These are phyloP conservation scores for Yamadazyma philogaea DNA, from an alignment of 805 yeast species.

Conservation along the genomic window DNA sequence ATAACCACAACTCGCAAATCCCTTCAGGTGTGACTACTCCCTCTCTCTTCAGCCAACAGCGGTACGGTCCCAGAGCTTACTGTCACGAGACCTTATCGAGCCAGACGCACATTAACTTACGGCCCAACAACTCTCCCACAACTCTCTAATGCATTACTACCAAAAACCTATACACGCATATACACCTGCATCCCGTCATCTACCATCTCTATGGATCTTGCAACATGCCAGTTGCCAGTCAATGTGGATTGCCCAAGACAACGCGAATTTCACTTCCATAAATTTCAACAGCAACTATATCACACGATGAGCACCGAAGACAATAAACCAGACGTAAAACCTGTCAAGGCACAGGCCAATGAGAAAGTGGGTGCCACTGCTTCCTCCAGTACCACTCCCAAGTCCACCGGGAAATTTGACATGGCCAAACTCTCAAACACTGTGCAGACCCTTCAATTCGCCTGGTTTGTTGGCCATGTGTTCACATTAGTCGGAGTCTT, in stretches of 20 bases:
- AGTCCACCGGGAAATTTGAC: conserved; percentile 5
- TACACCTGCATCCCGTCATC: not conserved
- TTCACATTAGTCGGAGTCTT: conserved; percentile 30
- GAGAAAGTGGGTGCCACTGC: not conserved
- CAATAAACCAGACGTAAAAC: not conserved
- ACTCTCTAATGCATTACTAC: too few relatives aligned
- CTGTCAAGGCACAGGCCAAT: not conserved
- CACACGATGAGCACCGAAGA: conserved; percentile 6
- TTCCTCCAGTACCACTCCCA: not conserved
- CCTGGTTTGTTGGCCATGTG: conserved; percentile 62
- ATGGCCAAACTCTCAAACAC: conserved; percentile 19
- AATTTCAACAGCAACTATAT: conserved; percentile 1
- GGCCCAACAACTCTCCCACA: too few relatives aligned
- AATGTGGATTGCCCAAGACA: not conserved
- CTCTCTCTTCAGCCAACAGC: too few relatives aligned
- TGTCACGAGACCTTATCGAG: too few relatives aligned
- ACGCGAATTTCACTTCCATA: conserved; percentile 2
- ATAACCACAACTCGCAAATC: too few relatives aligned
- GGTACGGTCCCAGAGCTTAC: too few relatives aligned
- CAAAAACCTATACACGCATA: too few relatives aligned
- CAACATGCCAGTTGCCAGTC: not conserved
- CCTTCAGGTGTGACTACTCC: too few relatives aligned
- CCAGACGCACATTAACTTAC: too few relatives aligned
- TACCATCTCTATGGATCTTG: not conserved
- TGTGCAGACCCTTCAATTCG: conserved; percentile 55